Evolutionary conservation across 2,329 filamentous ascomycete species (phyloP).

Genomic region (Alternaria infectoria): DNA sequence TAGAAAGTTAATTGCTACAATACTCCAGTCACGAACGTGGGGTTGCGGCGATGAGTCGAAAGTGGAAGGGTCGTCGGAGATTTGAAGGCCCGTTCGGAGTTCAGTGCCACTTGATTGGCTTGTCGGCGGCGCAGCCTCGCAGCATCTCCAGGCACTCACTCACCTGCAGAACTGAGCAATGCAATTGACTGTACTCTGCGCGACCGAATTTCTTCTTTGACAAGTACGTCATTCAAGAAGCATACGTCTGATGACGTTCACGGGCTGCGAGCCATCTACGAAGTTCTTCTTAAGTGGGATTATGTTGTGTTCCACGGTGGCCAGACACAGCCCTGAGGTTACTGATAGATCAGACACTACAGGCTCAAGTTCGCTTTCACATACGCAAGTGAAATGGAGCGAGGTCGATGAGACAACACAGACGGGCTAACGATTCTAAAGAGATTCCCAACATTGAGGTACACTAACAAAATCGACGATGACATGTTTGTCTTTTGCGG

Average conservation of each 20-base stretch:
- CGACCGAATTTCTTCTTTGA: not conserved
- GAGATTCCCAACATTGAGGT: not conserved
- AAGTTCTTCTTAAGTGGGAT: too few species aligned
- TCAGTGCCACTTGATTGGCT: constrained; percentile 23
- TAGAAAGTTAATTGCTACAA: constrained; percentile 12
- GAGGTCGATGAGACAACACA: not conserved
- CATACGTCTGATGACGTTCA: not conserved
- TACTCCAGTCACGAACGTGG: constrained; percentile 21
- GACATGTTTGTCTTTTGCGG: not conserved
- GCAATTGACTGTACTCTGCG: not conserved
- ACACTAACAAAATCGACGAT: not conserved
- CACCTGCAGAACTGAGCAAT: not conserved
- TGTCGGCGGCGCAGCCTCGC: constrained; percentile 4
- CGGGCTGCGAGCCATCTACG: not conserved
- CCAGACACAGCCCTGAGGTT: too few species aligned
- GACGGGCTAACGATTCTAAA: not conserved
- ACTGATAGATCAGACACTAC: not conserved
- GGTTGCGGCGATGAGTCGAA: constrained; percentile 37
- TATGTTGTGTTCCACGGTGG: too few species aligned
- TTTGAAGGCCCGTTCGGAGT: constrained; percentile 31
- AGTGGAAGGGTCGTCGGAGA: constrained; percentile 26
- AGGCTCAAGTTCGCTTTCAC: not conserved
- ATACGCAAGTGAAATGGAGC: not conserved
- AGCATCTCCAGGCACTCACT: not conserved
- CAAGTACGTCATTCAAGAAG: not conserved